A percentile compares a stretch with the other conserved stretches of the same genome.
phyloP scores from a whole-genome alignment of 352 stramenopile genomes.

The Plasmopara muralis region DNA sequence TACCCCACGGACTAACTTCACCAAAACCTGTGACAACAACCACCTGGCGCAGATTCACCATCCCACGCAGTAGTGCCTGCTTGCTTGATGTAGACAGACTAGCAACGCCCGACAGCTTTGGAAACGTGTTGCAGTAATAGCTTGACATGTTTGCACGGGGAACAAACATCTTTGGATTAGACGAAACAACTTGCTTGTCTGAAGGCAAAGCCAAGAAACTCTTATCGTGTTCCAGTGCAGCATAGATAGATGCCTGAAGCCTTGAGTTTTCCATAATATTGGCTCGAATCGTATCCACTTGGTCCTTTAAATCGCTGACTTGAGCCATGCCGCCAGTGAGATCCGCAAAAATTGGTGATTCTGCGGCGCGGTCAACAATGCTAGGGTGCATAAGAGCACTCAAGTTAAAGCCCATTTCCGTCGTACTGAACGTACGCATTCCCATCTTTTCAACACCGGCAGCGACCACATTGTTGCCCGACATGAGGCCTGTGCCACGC shows the following conservation, averaged over 20 bases:
- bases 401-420: conserved; percentile 87
- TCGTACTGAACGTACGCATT: conserved; percentile 80
- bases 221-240: conserved; percentile 37
- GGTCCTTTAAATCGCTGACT: conserved; percentile 64
- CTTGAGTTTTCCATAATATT: conserved; percentile 53
- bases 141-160: conserved; percentile 61
- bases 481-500: conserved; percentile 82
- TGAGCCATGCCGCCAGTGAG: conserved; percentile 76
- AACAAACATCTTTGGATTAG: conserved; percentile 25
- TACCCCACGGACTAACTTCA: conserved; percentile 83
- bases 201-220: conserved; percentile 22
- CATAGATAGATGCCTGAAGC: conserved; percentile 40
- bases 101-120: conserved; percentile 36
- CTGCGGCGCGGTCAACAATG: conserved; percentile 63
- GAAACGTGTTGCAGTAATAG: conserved; percentile 71
- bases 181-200: conserved; percentile 10
- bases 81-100: conserved; percentile 30
- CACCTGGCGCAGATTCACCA: conserved; percentile 79
- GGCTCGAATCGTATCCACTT: conserved; percentile 46
- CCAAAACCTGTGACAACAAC: conserved; percentile 84
- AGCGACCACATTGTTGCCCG: conserved; percentile 83
- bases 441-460: conserved; percentile 72
- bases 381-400: conserved; percentile 73
- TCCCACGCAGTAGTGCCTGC: conserved; percentile 47
- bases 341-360: conserved; percentile 72